A percentile compares a stretch with the other conserved stretches of the same genome.
Conservation (phyloP, 2,329 filamentous ascomycete species). For the Pseudopithomyces maydicus region DNA sequence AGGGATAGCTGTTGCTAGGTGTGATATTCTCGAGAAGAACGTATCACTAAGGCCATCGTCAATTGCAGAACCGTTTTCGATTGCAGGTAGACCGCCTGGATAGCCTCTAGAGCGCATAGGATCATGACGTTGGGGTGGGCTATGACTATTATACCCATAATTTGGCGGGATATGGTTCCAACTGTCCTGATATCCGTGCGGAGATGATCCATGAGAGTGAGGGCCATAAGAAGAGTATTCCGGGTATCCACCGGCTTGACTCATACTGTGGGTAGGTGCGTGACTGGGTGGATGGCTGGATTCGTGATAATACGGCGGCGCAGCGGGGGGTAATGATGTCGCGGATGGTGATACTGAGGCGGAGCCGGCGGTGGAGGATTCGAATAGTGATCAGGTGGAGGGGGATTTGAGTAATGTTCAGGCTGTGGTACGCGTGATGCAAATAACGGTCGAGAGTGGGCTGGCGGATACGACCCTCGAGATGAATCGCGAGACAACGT, state of each 20-base stretch:
- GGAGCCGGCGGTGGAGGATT: conserved; percentile 72
- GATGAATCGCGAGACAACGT: conserved; percentile 28
- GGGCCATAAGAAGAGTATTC: conserved; percentile 38
- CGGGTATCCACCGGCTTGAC: conserved; percentile 37
- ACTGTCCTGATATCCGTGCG: conserved; percentile 38
- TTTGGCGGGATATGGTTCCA: conserved; percentile 42
- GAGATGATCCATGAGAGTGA: conserved; percentile 42
- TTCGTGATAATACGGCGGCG: conserved; percentile 43
- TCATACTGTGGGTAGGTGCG: conserved; percentile 40
- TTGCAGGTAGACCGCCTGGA: conserved; percentile 29
- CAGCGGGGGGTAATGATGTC: conserved; percentile 39
- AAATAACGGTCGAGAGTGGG: conserved; percentile 37
- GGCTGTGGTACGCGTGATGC: conserved; percentile 40
- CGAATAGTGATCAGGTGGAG: conserved; percentile 39
- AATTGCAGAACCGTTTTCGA: conserved; percentile 38
- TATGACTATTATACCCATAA: conserved; percentile 39
- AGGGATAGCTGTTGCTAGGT: conserved; percentile 45
- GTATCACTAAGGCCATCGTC: conserved; percentile 45
- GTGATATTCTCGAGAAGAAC: conserved; percentile 44
- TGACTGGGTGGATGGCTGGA: conserved; percentile 36
- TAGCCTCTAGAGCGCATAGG: conserved; percentile 44
- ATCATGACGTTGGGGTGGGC: conserved; percentile 43
- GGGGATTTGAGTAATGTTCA: conserved; percentile 55
- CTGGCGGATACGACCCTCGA: conserved; percentile 24
- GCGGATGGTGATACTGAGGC: conserved; percentile 49